Base-by-base conservation (phyloP, 495 filamentous ascomycete genomes). In the Cryomyces antarcticus region DNA sequence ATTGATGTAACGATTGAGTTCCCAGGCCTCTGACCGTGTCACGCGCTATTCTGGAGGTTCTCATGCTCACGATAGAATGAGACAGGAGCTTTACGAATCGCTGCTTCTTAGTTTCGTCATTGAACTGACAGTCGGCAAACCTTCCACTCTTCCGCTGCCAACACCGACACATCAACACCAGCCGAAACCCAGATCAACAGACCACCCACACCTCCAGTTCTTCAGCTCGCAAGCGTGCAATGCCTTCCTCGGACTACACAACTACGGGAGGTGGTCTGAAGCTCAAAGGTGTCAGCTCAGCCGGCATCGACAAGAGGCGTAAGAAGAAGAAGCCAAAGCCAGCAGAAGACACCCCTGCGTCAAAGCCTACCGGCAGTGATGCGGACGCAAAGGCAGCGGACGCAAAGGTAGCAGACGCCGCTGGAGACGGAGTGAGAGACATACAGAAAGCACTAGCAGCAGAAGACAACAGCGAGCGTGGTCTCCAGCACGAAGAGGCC, bases 161-260 rank as follows among this genome's bases (percentile, higher is more conserved):
- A 24, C 17, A 2, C 17, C 17, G 17, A 24, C 17, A 24, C 17
- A 24, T 24, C 17, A 24, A 24, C 17, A 24, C 17, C 17, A 24
- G 17, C 17, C 17, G 2, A 24, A 24, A 24, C 17, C 17, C 17
- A 24, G 17, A 24, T 24, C 17, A 24, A 24, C 17, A 24, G 17
- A 24, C 17, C 17, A 24, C 17, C 17, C 17, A 24, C 17, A 36
- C 9, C 33, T 36, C 33, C 38, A 36, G 3, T 13, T 10, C 33
- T 10, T 36, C 33, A 36, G 33, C 12, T 9, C 27, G n/a, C 27
- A 2, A 39, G 7, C 27, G 6, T 9, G 7, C 11, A 11, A 78
- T 75, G 72, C 65, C 69, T 28, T 59, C 67, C 43, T 75, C 82
- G 52, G 82, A 85, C 37, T 89, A 88, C 66, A 47, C 64, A n/a